Conservation (phyloP, 306 rosid genomes). For the Prunus kanzakura region DNA sequence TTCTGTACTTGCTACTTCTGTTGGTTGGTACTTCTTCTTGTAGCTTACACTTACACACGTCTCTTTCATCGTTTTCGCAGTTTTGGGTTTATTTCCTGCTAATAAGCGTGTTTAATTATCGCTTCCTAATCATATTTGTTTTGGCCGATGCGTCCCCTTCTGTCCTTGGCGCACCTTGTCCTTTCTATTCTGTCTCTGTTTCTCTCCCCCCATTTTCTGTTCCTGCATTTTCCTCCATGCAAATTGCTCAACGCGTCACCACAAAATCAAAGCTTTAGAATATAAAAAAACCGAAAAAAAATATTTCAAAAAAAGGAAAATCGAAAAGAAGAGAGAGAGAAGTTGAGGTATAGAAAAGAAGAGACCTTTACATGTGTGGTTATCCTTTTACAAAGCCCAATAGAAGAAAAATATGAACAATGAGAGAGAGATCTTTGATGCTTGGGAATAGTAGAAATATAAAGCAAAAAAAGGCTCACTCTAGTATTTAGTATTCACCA, state of each 20-base stretch:
- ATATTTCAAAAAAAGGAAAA: not conserved
- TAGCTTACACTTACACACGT: slow-evolving; percentile 24
- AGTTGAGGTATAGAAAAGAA: not conserved
- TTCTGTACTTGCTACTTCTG: not conserved
- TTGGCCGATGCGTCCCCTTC: not conserved
- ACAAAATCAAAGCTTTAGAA: not conserved
- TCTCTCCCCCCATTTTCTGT: not conserved
- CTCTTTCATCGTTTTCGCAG: slow-evolving; percentile 21
- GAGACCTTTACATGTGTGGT: not conserved
- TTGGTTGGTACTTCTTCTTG: not conserved
- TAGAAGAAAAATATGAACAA: not conserved
- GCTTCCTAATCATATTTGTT: not conserved
- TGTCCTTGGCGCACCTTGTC: not conserved
- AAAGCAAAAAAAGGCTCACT: not conserved
- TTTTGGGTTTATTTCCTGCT: not conserved
- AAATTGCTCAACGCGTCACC: slow-evolving; percentile 3
- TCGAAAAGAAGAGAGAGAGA: not conserved
- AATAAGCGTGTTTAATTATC: not conserved
- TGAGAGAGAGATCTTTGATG: no score
- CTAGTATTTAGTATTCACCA: not conserved
- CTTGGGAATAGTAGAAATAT: not conserved
- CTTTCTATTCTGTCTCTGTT: slow-evolving; percentile 15
- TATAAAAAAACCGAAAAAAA: no score
- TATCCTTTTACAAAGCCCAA: no score
- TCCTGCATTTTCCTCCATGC: slow-evolving; percentile 5